phyloP scores from a whole-genome alignment of 495 filamentous ascomycete species.

The Bathelium albidoporum region DNA sequence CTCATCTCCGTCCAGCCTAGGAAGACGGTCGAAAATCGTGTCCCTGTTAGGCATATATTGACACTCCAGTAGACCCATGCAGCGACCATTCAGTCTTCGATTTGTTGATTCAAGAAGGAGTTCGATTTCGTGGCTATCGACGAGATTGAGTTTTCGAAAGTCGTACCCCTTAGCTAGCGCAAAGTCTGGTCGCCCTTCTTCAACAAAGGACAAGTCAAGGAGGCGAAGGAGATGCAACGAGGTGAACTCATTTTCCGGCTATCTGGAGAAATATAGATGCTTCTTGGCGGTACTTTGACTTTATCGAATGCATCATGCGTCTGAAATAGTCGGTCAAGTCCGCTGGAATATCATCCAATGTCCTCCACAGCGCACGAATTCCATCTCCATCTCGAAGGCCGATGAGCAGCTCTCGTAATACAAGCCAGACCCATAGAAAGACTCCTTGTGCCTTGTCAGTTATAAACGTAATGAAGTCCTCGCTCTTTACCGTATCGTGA shows the following conservation, averaged over 20 bases:
- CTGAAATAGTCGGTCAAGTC: not conserved
- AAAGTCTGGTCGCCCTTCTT: not conserved
- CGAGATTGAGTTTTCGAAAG: not conserved
- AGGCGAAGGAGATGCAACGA: not conserved
- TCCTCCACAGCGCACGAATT: not conserved
- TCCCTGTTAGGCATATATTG: not conserved
- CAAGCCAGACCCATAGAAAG: not conserved
- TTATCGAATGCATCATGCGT: not conserved
- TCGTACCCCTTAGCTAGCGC: not conserved
- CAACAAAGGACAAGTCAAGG: not conserved
- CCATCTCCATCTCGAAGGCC: not conserved
- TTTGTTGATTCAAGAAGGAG: not conserved
- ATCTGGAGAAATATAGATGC: not conserved
- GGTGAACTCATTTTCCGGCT: not conserved
- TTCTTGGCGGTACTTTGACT: not conserved
- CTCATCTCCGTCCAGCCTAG: not conserved
- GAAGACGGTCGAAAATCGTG: not conserved
- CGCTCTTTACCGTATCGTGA: not conserved
- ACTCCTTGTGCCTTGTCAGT: not conserved
- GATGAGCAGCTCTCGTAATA: not conserved
- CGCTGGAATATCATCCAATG: not conserved
- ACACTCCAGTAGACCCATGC: not conserved
- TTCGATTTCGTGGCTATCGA: not conserved
- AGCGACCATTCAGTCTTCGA: not conserved
- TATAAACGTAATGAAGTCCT: not conserved